Evolutionary conservation across 23 red algal species (phyloP).

Genomic region (Gracilaria gracilis): DNA sequence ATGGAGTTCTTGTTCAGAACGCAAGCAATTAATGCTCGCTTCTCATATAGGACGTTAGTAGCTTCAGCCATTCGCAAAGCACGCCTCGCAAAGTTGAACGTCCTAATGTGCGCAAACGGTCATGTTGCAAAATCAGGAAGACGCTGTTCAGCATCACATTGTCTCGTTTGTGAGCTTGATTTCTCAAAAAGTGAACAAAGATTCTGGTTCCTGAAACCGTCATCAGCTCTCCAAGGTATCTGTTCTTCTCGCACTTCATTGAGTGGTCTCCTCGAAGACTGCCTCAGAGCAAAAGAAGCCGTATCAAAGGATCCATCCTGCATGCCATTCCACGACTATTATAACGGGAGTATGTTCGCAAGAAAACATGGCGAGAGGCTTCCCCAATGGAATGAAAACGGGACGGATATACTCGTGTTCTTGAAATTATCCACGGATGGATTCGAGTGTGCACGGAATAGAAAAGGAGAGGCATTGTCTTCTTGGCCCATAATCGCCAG

Average conservation of each 20-base stretch:
- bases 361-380: not conserved
- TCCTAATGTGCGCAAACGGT: not conserved
- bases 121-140: not conserved
- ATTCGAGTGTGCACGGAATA: not conserved
- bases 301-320: not conserved
- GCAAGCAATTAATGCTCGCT: not conserved
- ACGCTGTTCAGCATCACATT: not conserved
- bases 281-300: not conserved
- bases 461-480: not conserved
- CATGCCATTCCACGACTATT: not conserved
- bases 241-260: not conserved
- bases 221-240: not conserved
- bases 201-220: constrained; percentile 1
- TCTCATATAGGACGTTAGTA: not conserved
- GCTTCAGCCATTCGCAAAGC: not conserved
- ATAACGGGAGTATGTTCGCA: not conserved
- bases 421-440: not conserved
- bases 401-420: not conserved
- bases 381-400: not conserved
- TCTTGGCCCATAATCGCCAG: not conserved
- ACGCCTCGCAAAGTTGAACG: not conserved
- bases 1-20: not conserved
- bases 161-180: not conserved
- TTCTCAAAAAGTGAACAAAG: not conserved
- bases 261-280: not conserved